Percentiles rank a stretch among this genome's conserved stretches.
Conservation (phyloP, 2,329 filamentous ascomycete genomes). For the Phaeosphaeria sp. region DNA sequence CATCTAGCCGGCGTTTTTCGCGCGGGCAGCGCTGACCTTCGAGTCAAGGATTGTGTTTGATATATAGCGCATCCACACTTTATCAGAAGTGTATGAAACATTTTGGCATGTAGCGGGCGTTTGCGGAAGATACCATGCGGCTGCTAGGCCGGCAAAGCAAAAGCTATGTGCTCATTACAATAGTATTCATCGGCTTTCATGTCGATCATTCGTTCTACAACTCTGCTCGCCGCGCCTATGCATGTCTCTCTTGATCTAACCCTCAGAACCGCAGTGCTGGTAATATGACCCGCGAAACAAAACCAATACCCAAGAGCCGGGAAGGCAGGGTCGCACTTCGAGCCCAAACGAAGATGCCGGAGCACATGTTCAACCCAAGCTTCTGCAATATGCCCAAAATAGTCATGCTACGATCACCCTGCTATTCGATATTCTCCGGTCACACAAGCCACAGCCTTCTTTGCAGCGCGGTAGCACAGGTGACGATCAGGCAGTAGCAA, state of each 20-base stretch:
- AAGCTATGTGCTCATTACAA: slow-evolving; percentile 19
- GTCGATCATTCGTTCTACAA: background rate
- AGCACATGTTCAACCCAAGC: slow-evolving; percentile 14
- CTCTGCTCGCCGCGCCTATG: background rate
- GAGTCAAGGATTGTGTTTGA: slow-evolving; percentile 18
- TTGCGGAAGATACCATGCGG: slow-evolving; percentile 35
- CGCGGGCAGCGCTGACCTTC: slow-evolving; percentile 16
- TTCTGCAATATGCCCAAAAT: slow-evolving; percentile 23
- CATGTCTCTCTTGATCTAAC: slow-evolving; percentile 7
- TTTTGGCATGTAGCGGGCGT: slow-evolving; percentile 23
- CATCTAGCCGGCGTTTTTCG: slow-evolving; percentile 29
- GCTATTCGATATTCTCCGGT: slow-evolving; percentile 4
- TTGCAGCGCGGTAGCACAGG: slow-evolving; percentile 15
- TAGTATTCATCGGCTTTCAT: slow-evolving; percentile 19
- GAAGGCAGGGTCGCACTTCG: slow-evolving; percentile 21
- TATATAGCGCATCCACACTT: slow-evolving; percentile 35
- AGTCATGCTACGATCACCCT: slow-evolving; percentile 25
- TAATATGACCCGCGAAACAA: slow-evolving; percentile 9
- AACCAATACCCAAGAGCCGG: slow-evolving; percentile 14
- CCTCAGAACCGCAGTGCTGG: slow-evolving; percentile 14
- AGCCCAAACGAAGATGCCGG: slow-evolving; percentile 6
- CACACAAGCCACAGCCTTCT: slow-evolving; percentile 1
- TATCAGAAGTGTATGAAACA: slow-evolving; percentile 37
- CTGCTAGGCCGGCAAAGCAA: slow-evolving; percentile 29
- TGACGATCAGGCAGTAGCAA: slow-evolving; percentile 23